Evolutionary conservation across 2,329 filamentous ascomycete genomes (phyloP), one percentile per base, ranked within the genome.

Genomic region (Ophiosphaerella korrae): DNA sequence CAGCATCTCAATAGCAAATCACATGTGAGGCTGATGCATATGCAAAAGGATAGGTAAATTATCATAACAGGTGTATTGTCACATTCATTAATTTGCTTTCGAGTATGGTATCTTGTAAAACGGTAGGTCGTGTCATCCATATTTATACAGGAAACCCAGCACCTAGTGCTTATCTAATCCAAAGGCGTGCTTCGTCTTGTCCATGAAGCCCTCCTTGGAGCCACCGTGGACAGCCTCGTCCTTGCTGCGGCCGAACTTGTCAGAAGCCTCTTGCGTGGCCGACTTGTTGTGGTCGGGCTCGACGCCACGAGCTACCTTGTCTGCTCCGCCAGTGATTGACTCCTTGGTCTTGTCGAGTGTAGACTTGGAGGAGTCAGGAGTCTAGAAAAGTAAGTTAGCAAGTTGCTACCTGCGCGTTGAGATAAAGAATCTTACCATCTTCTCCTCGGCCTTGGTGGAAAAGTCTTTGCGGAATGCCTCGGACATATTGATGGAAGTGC

Each of bases 381-480:
- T 83, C 50, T 83, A 57, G 64, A 13, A 18, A 2, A 4, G 7
- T 5, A n/a, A 23, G 33, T 48, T 35, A 50, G 40, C 46, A 42
- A 26, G 50, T 42, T 21, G 38, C 12, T 21, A 4, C 1, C 5
- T 29, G 16, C 12, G 12, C 4, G 12, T 6, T 9, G 33, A 18
- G 9, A 29, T 33, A 21, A 13, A 23, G 8, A 11, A 32, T 32
- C 50, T 11, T 55, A 56, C 60, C 32, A 64, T 43, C 52, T 79
- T 76, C 79, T 86, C 82, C 67, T 75, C 73, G 55, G 78, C 74
- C 81, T 85, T 81, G 75, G 76, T 68, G 61, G 72, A 66, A 73
- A 84, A 80, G 74, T 84, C 82, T 76, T 87, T 86, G 82, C 84
- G 83, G 67, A 78, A 79, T 63, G 73, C 46, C 75, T 86, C 84